phyloP scores from a whole-genome alignment of 352 stramenopile genomes.

The Pythium diclinum region DNA sequence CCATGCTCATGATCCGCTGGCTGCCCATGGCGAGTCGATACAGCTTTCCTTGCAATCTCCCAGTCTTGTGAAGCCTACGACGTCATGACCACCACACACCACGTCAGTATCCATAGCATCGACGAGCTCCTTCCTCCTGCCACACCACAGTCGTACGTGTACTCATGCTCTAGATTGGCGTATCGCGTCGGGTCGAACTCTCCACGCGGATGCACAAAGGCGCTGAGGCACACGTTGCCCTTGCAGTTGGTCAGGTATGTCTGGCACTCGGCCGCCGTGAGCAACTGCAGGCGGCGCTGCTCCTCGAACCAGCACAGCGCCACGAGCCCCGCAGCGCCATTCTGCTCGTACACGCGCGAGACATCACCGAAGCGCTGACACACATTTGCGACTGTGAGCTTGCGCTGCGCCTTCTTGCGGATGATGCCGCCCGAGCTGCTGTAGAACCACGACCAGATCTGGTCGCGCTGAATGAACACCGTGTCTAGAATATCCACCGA shows the following conservation, averaged over 20 bases:
- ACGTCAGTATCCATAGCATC: neutral
- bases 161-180: conserved; percentile 78
- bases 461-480: conserved; percentile 69
- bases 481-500: conserved; percentile 56
- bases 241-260: conserved; percentile 44
- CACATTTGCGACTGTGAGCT: conserved; percentile 45
- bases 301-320: conserved; percentile 71
- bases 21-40: conserved; percentile 61
- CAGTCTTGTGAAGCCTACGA: conserved; percentile 56
- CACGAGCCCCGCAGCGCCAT: conserved; percentile 17
- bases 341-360: conserved; percentile 28
- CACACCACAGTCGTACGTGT: conserved; percentile 38
- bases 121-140: neutral
- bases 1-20: conserved; percentile 69
- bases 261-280: conserved; percentile 45
- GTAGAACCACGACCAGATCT: conserved; percentile 83
- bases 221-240: conserved; percentile 43
- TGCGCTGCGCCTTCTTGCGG: conserved; percentile 52
- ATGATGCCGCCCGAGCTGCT: conserved; percentile 47
- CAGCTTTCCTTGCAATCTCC: conserved; percentile 53
- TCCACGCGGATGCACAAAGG: conserved; percentile 61
- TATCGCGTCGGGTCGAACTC: conserved; percentile 62
- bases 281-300: conserved; percentile 47
- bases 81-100: neutral
- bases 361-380: conserved; percentile 38